Percentiles rank a stretch among this genome's conserved stretches.
phyloP scores from a whole-genome alignment of 1,284 basidiomycete genomes.

The Fomitopsis pinicola region DNA sequence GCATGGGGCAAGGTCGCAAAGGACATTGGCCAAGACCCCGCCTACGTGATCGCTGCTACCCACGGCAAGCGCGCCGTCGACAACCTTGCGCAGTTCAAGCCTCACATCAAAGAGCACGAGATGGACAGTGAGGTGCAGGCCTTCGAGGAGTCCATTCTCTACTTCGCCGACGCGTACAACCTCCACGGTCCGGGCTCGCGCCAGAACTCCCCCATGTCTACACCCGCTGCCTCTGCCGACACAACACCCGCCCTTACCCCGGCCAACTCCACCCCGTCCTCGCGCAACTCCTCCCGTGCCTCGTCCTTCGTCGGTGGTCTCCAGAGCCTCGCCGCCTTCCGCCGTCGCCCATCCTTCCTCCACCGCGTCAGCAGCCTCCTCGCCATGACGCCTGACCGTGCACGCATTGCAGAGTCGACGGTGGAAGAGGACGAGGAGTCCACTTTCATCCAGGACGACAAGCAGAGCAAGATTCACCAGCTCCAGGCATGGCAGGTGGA shows the following conservation, averaged over 20 bases:
- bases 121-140: slow-evolving; percentile 65
- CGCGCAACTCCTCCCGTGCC: slow-evolving; percentile 33
- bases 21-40: slow-evolving; percentile 65
- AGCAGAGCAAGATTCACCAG: slow-evolving; percentile 27
- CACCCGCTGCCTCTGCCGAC: slow-evolving; percentile 13
- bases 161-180: slow-evolving; percentile 65
- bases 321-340: slow-evolving; percentile 24
- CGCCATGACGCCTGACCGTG: slow-evolving; percentile 36
- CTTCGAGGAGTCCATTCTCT: slow-evolving; percentile 71
- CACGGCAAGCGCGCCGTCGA: slow-evolving; percentile 70
- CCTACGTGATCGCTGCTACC: slow-evolving; percentile 64
- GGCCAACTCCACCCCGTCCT: slow-evolving; percentile 39
- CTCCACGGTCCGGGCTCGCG: slow-evolving; percentile 38
- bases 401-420: slow-evolving; percentile 34
- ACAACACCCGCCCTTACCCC: slow-evolving; percentile 25
- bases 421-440: slow-evolving; percentile 35
- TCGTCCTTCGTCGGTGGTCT: slow-evolving; percentile 35
- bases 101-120: slow-evolving; percentile 46
- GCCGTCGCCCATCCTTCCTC: slow-evolving; percentile 46
- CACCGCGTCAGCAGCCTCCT: slow-evolving; percentile 44
- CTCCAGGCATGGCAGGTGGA: slow-evolving; percentile 55
- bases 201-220: slow-evolving; percentile 21
- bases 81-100: slow-evolving; percentile 38
- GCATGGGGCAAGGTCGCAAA: slow-evolving; percentile 75
- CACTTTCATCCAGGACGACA: slow-evolving; percentile 24